Conservation (phyloP, 805 yeast species). For the Yarrowia sp. region DNA sequence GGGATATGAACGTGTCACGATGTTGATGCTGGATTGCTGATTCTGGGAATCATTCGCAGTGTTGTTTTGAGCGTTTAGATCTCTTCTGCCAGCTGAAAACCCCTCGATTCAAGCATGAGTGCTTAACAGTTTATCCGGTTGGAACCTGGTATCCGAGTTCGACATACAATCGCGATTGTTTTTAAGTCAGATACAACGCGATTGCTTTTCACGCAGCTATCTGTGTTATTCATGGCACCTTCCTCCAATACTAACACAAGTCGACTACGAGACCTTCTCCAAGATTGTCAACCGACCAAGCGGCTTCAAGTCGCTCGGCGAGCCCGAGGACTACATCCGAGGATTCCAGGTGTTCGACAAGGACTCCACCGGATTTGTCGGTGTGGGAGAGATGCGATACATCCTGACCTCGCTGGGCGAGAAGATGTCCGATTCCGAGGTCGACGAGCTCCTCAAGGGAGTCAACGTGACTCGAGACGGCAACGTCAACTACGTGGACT, state of each 20-base stretch:
- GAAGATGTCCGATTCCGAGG: conserved; percentile 84
- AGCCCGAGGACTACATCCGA: conserved; percentile 88
- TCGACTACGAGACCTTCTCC: conserved; percentile 75
- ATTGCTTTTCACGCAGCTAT: too few species aligned
- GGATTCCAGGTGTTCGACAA: conserved; percentile 98
- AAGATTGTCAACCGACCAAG: conserved; percentile 79
- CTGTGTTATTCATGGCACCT: too few species aligned
- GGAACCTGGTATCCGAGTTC: too few species aligned
- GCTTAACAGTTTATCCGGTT: too few species aligned
- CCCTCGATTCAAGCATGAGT: too few species aligned
- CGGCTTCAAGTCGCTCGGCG: conserved; percentile 83
- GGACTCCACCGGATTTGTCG: conserved; percentile 91
- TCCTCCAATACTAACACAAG: conserved; percentile 38
- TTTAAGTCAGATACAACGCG: background rate
- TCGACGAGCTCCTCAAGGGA: conserved; percentile 93
- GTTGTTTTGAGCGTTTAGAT: too few species aligned
- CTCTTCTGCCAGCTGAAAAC: too few species aligned
- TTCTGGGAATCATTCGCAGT: too few species aligned
- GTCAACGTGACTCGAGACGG: conserved; percentile 92
- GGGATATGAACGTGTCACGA: too few species aligned
- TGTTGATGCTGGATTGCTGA: too few species aligned
- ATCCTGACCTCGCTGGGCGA: conserved; percentile 96
- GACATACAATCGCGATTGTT: background rate
- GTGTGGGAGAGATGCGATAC: conserved; percentile 94
- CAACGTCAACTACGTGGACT: conserved; percentile 87